Evolutionary conservation across 225 moss, liverwort and hornwort species (phyloP).

Genomic region (Polytrichum formosum): DNA sequence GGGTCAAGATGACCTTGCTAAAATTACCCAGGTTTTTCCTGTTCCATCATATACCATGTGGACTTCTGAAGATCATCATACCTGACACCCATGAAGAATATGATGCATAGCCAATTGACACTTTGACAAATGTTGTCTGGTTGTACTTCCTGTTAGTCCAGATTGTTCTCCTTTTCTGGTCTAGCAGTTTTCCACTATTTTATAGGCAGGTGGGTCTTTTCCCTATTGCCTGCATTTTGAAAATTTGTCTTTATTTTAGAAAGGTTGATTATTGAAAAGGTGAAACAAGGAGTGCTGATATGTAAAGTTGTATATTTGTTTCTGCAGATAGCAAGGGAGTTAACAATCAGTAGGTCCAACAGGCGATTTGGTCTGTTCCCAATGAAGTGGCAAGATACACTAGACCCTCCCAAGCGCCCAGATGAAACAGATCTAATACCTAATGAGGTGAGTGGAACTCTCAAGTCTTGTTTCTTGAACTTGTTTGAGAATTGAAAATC

Average conservation of each 20-base stretch:
- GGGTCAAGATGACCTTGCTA: conserved; percentile 87
- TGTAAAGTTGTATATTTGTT: too few relatives aligned
- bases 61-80: too few relatives aligned
- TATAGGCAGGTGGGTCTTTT: too few relatives aligned
- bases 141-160: too few relatives aligned
- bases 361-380: conserved; percentile 77
- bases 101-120: too few relatives aligned
- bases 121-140: too few relatives aligned
- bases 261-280: conserved; percentile 5
- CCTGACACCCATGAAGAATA: too few relatives aligned
- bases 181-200: neutral
- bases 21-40: conserved; percentile 65
- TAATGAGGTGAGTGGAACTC: conserved; percentile 61
- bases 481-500: too few relatives aligned
- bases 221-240: too few relatives aligned
- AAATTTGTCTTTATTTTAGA: conserved; percentile 3
- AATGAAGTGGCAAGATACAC: conserved; percentile 80
- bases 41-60: neutral
- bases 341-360: conserved; percentile 80
- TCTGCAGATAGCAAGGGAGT: conserved; percentile 84
- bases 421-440: conserved; percentile 92
- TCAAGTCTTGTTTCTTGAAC: conserved; percentile 1
- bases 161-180: neutral
- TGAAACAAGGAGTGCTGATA: neutral
- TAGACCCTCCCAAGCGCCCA: conserved; percentile 86